Evolutionary conservation across 306 rosid species (phyloP), one percentile per base, ranked within the genome.

Genomic region (Fragaria ananassa): DNA sequence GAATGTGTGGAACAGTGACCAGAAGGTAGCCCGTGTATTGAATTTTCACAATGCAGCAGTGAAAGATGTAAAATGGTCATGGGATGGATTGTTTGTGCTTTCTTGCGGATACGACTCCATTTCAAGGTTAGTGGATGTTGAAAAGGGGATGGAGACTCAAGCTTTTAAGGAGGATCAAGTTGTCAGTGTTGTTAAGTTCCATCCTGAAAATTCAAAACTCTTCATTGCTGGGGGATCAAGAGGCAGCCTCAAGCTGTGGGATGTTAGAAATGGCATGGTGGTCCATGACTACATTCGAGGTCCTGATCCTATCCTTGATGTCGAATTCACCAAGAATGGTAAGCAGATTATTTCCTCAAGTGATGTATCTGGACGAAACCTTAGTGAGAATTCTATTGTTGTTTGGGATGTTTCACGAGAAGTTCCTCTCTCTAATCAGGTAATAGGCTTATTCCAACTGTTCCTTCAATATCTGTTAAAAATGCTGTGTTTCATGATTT

Each of bases 381-480:
- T 83, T 68, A 96, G 93, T 68, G 93, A 92, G 86, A 91, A 91
- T 45, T 88, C 97, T 56, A 87, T 96, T 57, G 87, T 88, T 56
- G 89, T 96, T 78, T 96, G 99, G 98, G 99, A 96, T 85, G 86
- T 88, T 73, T 82, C 86, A 0, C 85, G 93, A 61, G 86, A 96
- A 83, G 88, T 92, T 74, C 96, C 97, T 0, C 87, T 91, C 70
- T 92, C 98, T 62, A 92, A 91, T 86, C 97, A 96, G 91, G 97
- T 93, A 78, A 80, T 88, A 51, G 17, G 75, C 72, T 69, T 49
- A 29, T 23, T 57, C 53, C 70, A 15, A 44, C 57, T 73, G 27
- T 78, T 44, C 19, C 46, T 76, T 77, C 53, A 60, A 5, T 61
- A 61, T 44, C 29, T 60, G 46, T 44, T 45, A 49, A 44, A 64